Percentiles rank a stretch among this genome's conserved stretches.
These are phyloP conservation scores for Trapa bicornis DNA, from an alignment of 345 rosid genomes.

Conservation along the genomic window DNA sequence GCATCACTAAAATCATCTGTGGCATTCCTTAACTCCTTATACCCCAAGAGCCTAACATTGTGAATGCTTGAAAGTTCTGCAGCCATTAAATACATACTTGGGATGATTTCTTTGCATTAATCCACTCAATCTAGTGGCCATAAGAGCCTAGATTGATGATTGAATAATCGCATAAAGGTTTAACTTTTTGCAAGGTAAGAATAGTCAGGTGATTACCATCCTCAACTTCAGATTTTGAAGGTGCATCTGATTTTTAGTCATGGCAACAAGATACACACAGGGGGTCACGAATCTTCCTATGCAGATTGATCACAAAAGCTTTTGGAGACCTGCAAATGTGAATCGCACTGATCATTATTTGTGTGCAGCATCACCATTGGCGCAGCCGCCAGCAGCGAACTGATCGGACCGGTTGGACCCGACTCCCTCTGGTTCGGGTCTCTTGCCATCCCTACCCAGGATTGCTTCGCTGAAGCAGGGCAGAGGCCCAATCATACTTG, in stretches of 20 bases:
- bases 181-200: neutral
- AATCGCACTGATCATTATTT: neutral
- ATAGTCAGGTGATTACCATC: neutral
- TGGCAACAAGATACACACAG: conserved; percentile 18
- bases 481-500: too few relatives aligned
- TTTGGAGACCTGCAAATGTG: conserved; percentile 2
- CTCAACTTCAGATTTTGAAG: neutral
- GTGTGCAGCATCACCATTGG: too few relatives aligned
- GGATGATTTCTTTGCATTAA: neutral
- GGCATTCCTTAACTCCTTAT: conserved; percentile 53
- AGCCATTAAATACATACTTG: neutral
- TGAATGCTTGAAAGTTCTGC: conserved; percentile 41
- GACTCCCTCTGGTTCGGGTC: too few relatives aligned
- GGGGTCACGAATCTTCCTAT: conserved; percentile 10
- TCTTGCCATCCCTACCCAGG: too few relatives aligned
- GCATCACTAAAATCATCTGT: conserved; percentile 55
- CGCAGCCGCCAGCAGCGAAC: too few relatives aligned
- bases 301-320: conserved; percentile 10
- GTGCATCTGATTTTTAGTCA: conserved; percentile 24
- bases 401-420: too few relatives aligned
- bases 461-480: too few relatives aligned
- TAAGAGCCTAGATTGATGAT: neutral
- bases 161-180: too few relatives aligned
- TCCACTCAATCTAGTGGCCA: neutral
- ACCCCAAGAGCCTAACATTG: conserved; percentile 42